These are phyloP conservation scores for Teratosphaeria nubilosa DNA, from an alignment of 2,329 filamentous ascomycete species.

Conservation along the genomic window DNA sequence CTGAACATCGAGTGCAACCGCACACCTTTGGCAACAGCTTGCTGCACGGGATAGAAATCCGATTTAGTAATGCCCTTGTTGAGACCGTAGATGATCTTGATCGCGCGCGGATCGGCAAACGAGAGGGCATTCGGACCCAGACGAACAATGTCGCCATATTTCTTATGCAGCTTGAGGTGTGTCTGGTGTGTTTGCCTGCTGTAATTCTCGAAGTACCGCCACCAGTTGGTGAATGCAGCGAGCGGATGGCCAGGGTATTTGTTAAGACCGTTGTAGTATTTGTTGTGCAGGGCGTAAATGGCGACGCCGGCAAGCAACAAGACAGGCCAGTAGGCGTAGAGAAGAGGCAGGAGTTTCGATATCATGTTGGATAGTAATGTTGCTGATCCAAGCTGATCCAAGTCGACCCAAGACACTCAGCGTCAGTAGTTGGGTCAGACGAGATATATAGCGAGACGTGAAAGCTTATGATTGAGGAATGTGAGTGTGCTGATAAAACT, in stretches of 20 bases:
- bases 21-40: conserved; percentile 59
- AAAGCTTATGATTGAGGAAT: not conserved
- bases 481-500: not conserved
- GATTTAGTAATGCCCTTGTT: conserved; percentile 78
- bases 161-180: conserved; percentile 56
- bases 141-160: conserved; percentile 65
- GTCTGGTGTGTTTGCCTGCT: conserved; percentile 56
- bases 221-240: conserved; percentile 61
- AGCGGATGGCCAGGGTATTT: conserved; percentile 63
- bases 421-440: not conserved
- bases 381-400: not conserved
- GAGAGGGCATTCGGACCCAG: conserved; percentile 65
- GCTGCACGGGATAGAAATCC: conserved; percentile 71
- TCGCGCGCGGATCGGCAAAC: conserved; percentile 61
- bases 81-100: conserved; percentile 69
- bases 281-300: conserved; percentile 33
- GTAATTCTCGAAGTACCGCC: conserved; percentile 62
- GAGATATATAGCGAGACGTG: not conserved
- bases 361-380: conserved; percentile 18
- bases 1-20: conserved; percentile 65
- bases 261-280: conserved; percentile 48
- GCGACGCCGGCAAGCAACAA: conserved; percentile 22
- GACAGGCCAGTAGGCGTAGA: conserved; percentile 33
- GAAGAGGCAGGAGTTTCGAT: conserved; percentile 15
- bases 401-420: not conserved